phyloP scores from a whole-genome alignment of 495 filamentous ascomycete genomes.

The Lentithecium fluviatile region DNA sequence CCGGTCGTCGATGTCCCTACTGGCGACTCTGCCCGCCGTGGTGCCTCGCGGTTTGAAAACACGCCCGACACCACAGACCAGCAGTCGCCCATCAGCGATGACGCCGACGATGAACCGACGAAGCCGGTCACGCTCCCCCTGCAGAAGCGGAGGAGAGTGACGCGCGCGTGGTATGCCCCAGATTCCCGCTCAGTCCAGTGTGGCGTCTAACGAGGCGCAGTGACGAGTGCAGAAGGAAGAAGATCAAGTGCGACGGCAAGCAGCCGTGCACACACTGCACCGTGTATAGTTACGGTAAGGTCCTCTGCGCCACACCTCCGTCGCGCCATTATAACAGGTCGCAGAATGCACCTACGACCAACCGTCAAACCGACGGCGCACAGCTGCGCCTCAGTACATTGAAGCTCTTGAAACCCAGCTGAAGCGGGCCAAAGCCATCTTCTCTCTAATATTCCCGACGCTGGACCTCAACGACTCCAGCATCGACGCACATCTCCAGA shows the following conservation, averaged over 20 bases:
- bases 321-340: slow-evolving; percentile 12
- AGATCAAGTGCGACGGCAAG: slow-evolving; percentile 98
- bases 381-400: slow-evolving; percentile 91
- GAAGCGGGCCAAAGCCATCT: slow-evolving; percentile 76
- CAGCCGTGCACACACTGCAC: slow-evolving; percentile 98
- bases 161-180: slow-evolving; percentile 59
- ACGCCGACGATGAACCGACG: slow-evolving; percentile 24
- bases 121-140: slow-evolving; percentile 49
- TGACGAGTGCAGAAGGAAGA: slow-evolving; percentile 92
- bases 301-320: not conserved
- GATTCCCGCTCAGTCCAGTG: no score
- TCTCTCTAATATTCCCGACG: slow-evolving; percentile 78
- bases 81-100: slow-evolving; percentile 28
- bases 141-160: slow-evolving; percentile 87
- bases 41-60: slow-evolving; percentile 17
- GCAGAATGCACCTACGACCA: slow-evolving; percentile 97
- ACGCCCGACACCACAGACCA: slow-evolving; percentile 22
- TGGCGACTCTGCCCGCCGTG: slow-evolving; percentile 13
- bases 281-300: slow-evolving; percentile 94
- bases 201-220: slow-evolving; percentile 35
- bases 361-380: slow-evolving; percentile 90
- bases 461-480: slow-evolving; percentile 80
- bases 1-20: slow-evolving; percentile 16
- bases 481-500: slow-evolving; percentile 63
- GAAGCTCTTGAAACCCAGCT: slow-evolving; percentile 84